Evolutionary conservation across 1,139 yeast species (phyloP), one percentile per base, ranked within the genome.

Genomic region (Barnettozyma hawaiiensis): DNA sequence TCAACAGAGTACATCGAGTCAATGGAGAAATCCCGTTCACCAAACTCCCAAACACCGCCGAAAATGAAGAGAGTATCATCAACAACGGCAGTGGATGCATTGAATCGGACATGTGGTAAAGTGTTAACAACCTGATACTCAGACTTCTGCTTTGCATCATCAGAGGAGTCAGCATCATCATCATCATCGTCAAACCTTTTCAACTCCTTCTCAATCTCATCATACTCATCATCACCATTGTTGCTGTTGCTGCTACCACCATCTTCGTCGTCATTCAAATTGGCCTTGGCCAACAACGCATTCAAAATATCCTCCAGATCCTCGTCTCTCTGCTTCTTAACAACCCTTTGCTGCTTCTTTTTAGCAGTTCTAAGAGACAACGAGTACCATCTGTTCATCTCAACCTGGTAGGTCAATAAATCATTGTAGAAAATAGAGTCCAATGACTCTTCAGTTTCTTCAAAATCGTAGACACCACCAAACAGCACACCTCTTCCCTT

Each of bases 391-490:
- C 96, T 76, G 62, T 90, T 90, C 23, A 81, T 73, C 53, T 89
- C 97, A 21, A 82, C 71, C 50, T 90, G 95, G 60, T 86, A 90
- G 5, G 94, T 82, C 57, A 80, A 81, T 42, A 92, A 65, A 49
- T 81, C 81, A 59, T 90, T 89, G 66, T 76, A 92, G 59, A 90
- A 92, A 40, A 77, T 80, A 3, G 96, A 86, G 37, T 85, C 94
- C 50, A 92, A 67, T 41, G 85, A 78, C 61, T 92, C 98, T 62
- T 92, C 97, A 28, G 96, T 90, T 63, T 92, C 98, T 52, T 89
- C 96, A 48, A 76, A 85, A 64, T 92, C 98, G 58, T 77, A 90
- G 12, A 92, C 98, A 50, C 98, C 98, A 33, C 97, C 98, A 66
- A 90, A 92, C 60, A 90, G 60, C 14, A 92, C 76, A 46, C 97